Evolutionary conservation across 306 rosid genomes (phyloP).

Genomic region (barrel medic (Medicago truncatula)): DNA sequence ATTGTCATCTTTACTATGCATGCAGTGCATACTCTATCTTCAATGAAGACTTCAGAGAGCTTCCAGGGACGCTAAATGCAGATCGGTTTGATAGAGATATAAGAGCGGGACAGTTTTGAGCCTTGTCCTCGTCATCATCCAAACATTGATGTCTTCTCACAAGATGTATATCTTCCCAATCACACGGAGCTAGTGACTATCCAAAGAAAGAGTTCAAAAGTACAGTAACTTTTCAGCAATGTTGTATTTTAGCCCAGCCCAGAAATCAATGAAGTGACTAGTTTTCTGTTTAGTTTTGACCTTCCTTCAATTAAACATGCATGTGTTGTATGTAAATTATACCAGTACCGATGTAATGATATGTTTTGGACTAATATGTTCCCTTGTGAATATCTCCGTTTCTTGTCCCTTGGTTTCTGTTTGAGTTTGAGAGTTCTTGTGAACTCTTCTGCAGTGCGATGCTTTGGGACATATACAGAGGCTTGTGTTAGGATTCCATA

Average conservation of each 20-base stretch:
- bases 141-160: constrained; percentile 31
- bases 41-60: constrained; percentile 95
- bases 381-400: constrained; percentile 22
- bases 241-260: constrained; percentile 14
- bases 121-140: constrained; percentile 23
- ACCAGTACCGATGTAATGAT: constrained; percentile 18
- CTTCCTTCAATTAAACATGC: not conserved
- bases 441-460: constrained; percentile 17
- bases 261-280: constrained; percentile 31
- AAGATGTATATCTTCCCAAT: constrained; percentile 38
- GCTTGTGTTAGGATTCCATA: constrained; percentile 37
- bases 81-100: constrained; percentile 87
- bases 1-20: constrained; percentile 11
- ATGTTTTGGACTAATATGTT: constrained; percentile 22
- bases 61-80: constrained; percentile 88
- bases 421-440: constrained; percentile 33
- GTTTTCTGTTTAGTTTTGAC: constrained; percentile 40
- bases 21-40: constrained; percentile 94
- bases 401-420: constrained; percentile 33
- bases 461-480: constrained; percentile 22
- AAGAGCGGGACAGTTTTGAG: constrained; percentile 89
- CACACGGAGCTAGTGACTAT: constrained; percentile 24
- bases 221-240: constrained; percentile 5
- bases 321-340: constrained; percentile 25
- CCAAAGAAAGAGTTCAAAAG: constrained; percentile 32